Percentiles rank a stretch among this genome's conserved stretches.
These are phyloP conservation scores for Sideroxylon spinosum DNA, from an alignment of 179 eudicot species.

Conservation along the genomic window DNA sequence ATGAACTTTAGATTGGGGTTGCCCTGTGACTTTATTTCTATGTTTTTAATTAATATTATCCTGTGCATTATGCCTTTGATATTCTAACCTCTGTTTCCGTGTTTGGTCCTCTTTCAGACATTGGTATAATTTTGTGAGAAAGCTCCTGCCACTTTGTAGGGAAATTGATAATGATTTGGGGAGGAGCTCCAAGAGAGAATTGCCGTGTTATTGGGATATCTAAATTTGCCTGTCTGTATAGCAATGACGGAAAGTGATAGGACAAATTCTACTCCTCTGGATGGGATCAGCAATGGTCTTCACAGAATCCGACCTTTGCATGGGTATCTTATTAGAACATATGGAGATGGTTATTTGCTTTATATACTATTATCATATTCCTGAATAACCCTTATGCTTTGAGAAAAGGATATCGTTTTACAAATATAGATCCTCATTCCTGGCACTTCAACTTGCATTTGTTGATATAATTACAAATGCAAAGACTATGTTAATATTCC, in stretches of 20 bases:
- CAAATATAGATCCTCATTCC: constrained; percentile 4
- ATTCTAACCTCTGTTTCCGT: background rate
- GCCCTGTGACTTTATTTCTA: background rate
- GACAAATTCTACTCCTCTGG: constrained; percentile 33
- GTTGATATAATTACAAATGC: constrained; percentile 3
- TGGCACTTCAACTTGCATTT: background rate
- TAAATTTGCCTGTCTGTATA: constrained; percentile 33
- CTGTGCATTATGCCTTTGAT: background rate
- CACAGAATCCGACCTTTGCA: constrained; percentile 59
- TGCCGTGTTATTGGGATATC: constrained; percentile 41
- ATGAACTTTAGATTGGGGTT: background rate
- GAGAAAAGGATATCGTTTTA: background rate
- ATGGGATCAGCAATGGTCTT: constrained; percentile 33
- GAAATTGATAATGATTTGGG: constrained; percentile 66
- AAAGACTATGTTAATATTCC: background rate
- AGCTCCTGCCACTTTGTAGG: constrained; percentile 30
- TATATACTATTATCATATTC: background rate
- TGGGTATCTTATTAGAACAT: constrained; percentile 45
- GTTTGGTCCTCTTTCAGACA: constrained; percentile 16
- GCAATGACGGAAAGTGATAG: constrained; percentile 58
- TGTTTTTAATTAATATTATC: background rate
- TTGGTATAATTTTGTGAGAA: constrained; percentile 22
- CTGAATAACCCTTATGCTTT: background rate
- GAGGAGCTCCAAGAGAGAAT: constrained; percentile 36
- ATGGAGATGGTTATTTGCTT: background rate